phyloP scores from a whole-genome alignment of 2,329 filamentous ascomycete species.

The Capronia epimyces region DNA sequence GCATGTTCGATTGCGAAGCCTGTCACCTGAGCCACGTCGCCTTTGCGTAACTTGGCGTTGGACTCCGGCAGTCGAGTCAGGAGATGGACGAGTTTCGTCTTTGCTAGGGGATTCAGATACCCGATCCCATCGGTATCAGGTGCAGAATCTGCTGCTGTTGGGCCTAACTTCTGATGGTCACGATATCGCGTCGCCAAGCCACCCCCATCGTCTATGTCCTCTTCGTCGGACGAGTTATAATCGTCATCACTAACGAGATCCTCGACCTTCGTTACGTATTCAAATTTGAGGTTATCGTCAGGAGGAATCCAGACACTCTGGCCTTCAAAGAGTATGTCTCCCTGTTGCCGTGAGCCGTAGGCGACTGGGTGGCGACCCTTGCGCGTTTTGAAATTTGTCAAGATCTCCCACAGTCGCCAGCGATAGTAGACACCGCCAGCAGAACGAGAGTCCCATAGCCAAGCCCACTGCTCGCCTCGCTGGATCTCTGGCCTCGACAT shows the following conservation, averaged over 20 bases:
- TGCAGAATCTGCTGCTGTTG: conserved; percentile 24
- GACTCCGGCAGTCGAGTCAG: conserved; percentile 75
- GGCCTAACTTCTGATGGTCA: conserved; percentile 32
- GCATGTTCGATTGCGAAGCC: conserved; percentile 86
- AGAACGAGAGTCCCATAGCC: conserved; percentile 82
- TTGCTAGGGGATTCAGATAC: conserved; percentile 76
- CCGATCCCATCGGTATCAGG: conserved; percentile 46
- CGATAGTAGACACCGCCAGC: conserved; percentile 83
- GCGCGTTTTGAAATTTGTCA: conserved; percentile 55
- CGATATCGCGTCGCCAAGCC: conserved; percentile 40
- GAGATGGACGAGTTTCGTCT: conserved; percentile 76
- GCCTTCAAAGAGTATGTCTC: conserved; percentile 63
- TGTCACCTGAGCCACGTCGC: conserved; percentile 79
- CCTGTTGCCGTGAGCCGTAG: conserved; percentile 30
- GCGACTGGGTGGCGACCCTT: conserved; percentile 23
- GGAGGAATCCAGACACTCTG: conserved; percentile 73
- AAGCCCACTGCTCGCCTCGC: conserved; percentile 83
- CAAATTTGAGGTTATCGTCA: conserved; percentile 67
- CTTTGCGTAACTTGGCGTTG: conserved; percentile 68
- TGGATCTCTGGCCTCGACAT: conserved; percentile 84
- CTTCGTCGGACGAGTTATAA: conserved; percentile 82
- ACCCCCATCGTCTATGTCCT: conserved; percentile 54
- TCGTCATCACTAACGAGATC: conserved; percentile 79
- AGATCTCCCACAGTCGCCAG: conserved; percentile 81
- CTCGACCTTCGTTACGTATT: conserved; percentile 69